These are phyloP conservation scores for Pseudopithomyces chartarum DNA, from an alignment of 2,329 filamentous ascomycete species.

Conservation along the genomic window DNA sequence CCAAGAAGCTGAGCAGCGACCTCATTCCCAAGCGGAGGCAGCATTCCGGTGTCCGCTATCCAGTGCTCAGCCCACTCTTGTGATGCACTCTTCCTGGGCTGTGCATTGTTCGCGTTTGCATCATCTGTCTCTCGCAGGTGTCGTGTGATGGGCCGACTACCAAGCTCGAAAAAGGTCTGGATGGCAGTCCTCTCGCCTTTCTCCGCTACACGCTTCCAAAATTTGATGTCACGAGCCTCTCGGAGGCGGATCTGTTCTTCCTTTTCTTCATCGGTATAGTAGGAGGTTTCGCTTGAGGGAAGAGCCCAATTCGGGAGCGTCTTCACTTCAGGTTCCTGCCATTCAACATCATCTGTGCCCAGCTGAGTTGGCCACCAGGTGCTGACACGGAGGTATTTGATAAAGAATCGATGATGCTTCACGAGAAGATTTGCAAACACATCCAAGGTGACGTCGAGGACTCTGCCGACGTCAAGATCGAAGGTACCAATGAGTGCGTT, in stretches of 20 bases:
- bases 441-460: slow-evolving; percentile 91
- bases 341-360: slow-evolving; percentile 56
- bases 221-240: slow-evolving; percentile 70
- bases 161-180: slow-evolving; percentile 87
- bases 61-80: slow-evolving; percentile 60
- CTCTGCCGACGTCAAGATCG: slow-evolving; percentile 92
- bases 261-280: slow-evolving; percentile 71
- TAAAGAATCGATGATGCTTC: slow-evolving; percentile 91
- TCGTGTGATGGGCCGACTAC: slow-evolving; percentile 67
- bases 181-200: slow-evolving; percentile 62
- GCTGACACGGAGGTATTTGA: slow-evolving; percentile 87
- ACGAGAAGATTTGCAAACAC: slow-evolving; percentile 93
- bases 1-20: slow-evolving; percentile 93
- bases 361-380: slow-evolving; percentile 91
- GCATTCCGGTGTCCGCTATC: slow-evolving; percentile 78
- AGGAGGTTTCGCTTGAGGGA: slow-evolving; percentile 69
- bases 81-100: slow-evolving; percentile 43
- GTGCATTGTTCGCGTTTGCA: slow-evolving; percentile 19
- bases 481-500: slow-evolving; percentile 97
- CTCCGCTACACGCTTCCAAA: slow-evolving; percentile 81
- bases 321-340: slow-evolving; percentile 57
- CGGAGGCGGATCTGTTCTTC: slow-evolving; percentile 61
- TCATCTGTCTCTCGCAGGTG: slow-evolving; percentile 39
- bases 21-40: slow-evolving; percentile 84
- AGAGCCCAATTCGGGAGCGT: slow-evolving; percentile 86